Evolutionary conservation across 164 flowering plant genomes (phyloP).

Genomic region (Liquidambar formosana): DNA sequence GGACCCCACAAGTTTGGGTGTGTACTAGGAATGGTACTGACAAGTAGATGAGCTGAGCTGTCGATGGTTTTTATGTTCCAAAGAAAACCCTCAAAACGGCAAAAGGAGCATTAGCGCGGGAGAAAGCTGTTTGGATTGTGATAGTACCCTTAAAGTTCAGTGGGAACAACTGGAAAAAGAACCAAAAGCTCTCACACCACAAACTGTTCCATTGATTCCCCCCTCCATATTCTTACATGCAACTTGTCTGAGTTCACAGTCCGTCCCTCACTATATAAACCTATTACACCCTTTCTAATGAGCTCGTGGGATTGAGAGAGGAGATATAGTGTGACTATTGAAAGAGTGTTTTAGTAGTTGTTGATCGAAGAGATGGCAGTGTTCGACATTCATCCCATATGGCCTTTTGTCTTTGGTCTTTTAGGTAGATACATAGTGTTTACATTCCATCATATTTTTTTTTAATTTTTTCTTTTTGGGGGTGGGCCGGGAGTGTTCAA

Average conservation of each 20-base stretch:
- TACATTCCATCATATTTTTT: no score
- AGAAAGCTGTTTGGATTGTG: conserved; percentile 21
- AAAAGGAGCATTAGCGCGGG: conserved; percentile 8
- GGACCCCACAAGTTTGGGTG: conserved; percentile 16
- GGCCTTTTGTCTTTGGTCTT: conserved; percentile 36
- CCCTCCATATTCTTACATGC: background rate
- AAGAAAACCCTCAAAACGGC: conserved; percentile 9
- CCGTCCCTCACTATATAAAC: conserved; percentile 14
- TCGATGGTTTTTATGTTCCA: background rate
- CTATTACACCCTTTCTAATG: background rate
- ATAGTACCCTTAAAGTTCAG: background rate
- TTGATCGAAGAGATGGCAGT: conserved; percentile 27
- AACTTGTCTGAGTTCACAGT: conserved; percentile 4
- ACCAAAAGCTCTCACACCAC: background rate
- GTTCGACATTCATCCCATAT: conserved; percentile 8
- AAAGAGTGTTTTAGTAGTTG: background rate
- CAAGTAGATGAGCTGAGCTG: conserved; percentile 15
- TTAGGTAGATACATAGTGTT: conserved; percentile 43
- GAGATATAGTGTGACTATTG: background rate
- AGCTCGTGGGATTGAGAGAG: background rate
- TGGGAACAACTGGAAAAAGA: conserved; percentile 27
- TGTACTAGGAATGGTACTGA: conserved; percentile 21
- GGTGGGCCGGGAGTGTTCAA: no score
- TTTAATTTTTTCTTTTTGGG: background rate
- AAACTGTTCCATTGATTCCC: background rate